A percentile compares a stretch with the other conserved stretches of the same genome.
Conservation (phyloP, 2,329 filamentous ascomycete genomes). For the Botryotinia narcissicola region DNA sequence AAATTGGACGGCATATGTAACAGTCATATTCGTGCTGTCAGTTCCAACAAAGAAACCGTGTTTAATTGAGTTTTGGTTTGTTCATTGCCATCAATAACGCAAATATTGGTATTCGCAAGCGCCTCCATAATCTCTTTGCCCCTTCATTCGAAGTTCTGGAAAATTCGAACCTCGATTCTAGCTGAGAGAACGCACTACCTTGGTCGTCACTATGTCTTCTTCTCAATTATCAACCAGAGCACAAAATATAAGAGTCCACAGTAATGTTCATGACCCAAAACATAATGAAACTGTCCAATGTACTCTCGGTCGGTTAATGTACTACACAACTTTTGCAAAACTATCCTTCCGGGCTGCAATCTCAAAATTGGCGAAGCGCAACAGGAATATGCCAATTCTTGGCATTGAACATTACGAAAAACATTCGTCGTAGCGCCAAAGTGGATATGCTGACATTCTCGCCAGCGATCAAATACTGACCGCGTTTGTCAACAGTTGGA, state of each 20-base stretch:
- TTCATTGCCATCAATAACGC: background rate
- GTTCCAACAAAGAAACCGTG: background rate
- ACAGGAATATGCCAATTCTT: too few relatives aligned
- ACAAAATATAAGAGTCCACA: rapidly evolving
- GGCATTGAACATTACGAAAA: background rate
- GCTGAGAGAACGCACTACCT: background rate
- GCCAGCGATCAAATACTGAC: background rate
- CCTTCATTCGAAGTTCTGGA: background rate
- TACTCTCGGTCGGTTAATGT: background rate
- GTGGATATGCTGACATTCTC: background rate
- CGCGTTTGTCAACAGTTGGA: background rate
- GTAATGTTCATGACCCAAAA: background rate
- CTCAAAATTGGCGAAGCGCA: background rate
- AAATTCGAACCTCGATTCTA: background rate
- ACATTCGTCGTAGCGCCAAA: background rate
- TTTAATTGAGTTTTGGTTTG: background rate
- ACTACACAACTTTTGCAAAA: background rate
- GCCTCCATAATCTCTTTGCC: background rate
- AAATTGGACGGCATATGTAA: background rate
- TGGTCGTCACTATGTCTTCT: background rate
- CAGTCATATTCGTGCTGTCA: background rate
- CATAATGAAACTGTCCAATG: background rate
- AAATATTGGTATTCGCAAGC: background rate
- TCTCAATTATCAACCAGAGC: background rate
- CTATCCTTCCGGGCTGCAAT: background rate